Conservation (phyloP, 495 filamentous ascomycete species). For the Aspergillus bertholletiae region DNA sequence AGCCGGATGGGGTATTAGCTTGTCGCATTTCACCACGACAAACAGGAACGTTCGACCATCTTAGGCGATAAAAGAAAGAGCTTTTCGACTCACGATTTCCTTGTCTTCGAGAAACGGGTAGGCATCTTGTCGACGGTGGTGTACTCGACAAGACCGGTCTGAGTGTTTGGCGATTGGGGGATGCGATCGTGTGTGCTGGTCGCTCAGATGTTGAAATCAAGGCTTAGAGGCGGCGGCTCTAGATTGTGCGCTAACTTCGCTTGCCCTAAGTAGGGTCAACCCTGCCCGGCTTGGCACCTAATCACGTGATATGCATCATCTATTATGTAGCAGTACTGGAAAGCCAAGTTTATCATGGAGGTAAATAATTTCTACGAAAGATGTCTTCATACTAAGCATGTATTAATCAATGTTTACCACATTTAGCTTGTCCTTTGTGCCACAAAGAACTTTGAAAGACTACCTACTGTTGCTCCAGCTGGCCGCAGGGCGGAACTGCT, state of each 20-base stretch:
- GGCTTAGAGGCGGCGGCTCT: constrained; percentile 23
- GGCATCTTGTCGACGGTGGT: constrained; percentile 63
- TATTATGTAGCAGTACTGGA: too few species aligned
- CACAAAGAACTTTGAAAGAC: constrained; percentile 36
- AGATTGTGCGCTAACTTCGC: constrained; percentile 46
- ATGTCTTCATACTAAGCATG: too few species aligned
- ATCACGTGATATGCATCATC: constrained; percentile 15
- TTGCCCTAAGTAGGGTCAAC: constrained; percentile 38
- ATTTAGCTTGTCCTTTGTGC: constrained; percentile 3
- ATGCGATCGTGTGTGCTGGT: constrained; percentile 34
- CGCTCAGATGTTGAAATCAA: constrained; percentile 43
- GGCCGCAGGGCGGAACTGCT: constrained; percentile 19
- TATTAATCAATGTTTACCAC: not conserved
- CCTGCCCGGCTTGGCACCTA: constrained; percentile 12
- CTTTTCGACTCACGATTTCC: constrained; percentile 68
- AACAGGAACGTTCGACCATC: constrained; percentile 10
- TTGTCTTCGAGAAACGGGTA: constrained; percentile 76
- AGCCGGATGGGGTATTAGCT: constrained; percentile 11
- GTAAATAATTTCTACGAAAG: too few species aligned
- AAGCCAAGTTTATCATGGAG: too few species aligned
- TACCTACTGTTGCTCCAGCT: constrained; percentile 25
- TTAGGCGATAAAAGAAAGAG: constrained; percentile 18
- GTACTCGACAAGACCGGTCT: constrained; percentile 44
- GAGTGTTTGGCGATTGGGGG: constrained; percentile 40
- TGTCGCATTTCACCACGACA: constrained; percentile 17